These are phyloP conservation scores for Phytophthora kernoviae DNA, from an alignment of 352 stramenopile genomes.

Conservation along the genomic window DNA sequence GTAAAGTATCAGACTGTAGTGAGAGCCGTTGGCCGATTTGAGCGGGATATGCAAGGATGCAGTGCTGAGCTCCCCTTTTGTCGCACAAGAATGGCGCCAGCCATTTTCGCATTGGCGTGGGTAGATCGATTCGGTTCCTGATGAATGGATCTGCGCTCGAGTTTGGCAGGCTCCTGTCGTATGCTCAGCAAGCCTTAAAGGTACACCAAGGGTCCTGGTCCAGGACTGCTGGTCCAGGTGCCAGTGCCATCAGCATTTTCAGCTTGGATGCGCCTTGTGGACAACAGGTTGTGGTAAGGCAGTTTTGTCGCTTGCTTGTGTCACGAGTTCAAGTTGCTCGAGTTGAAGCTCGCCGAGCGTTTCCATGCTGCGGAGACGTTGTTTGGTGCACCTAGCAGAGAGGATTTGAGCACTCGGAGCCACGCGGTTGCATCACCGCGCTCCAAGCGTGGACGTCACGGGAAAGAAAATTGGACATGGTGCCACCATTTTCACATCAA, in stretches of 20 bases:
- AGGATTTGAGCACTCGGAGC: background rate
- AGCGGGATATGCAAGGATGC: conserved; percentile 11
- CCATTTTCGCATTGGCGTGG: background rate
- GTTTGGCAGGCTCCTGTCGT: no score
- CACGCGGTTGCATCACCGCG: background rate
- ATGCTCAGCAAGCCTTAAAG: no score
- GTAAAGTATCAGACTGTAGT: background rate
- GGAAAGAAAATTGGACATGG: no score
- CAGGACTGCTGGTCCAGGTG: no score
- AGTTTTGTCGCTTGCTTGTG: background rate
- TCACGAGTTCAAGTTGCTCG: conserved; percentile 1
- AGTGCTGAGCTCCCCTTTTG: conserved; percentile 16
- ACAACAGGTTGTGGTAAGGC: no score
- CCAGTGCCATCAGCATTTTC: no score
- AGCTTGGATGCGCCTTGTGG: no score
- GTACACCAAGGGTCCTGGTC: no score
- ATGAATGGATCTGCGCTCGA: no score
- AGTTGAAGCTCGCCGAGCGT: background rate
- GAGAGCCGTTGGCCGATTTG: conserved; percentile 3
- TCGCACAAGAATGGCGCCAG: conserved; percentile 23
- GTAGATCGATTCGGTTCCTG: background rate
- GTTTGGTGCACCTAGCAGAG: background rate
- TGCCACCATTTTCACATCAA: no score
- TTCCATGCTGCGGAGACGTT: background rate
- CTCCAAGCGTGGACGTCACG: background rate